These are phyloP conservation scores for Ploettnerulaceae sp. DNA, from an alignment of 2,329 filamentous ascomycete species.

Conservation along the genomic window DNA sequence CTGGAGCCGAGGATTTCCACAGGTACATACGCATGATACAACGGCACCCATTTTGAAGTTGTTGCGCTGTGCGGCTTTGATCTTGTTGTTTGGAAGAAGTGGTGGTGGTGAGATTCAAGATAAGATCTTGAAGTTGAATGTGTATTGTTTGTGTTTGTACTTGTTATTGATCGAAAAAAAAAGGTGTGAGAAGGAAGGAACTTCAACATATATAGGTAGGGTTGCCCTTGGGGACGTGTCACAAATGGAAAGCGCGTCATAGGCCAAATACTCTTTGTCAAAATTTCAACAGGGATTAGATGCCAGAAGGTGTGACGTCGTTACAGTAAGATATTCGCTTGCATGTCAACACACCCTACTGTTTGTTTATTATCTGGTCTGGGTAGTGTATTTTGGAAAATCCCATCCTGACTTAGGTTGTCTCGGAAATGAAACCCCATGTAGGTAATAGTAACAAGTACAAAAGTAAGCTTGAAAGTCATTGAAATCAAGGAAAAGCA, in stretches of 20 bases:
- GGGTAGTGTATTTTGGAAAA: too few species aligned
- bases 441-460: not conserved
- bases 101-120: slow-evolving; percentile 9
- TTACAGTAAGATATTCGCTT: not conserved
- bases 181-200: not conserved
- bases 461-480: not conserved
- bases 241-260: slow-evolving; percentile 6
- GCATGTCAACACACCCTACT: not conserved
- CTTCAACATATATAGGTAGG: slow-evolving; percentile 4
- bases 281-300: slow-evolving; percentile 1
- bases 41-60: slow-evolving; percentile 35
- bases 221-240: slow-evolving; percentile 2
- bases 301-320: slow-evolving; percentile 4
- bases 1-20: too few species aligned
- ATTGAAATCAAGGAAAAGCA: not conserved
- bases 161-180: not conserved
- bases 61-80: slow-evolving; percentile 19
- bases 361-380: too few species aligned
- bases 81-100: slow-evolving; percentile 8
- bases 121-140: slow-evolving; percentile 12
- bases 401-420: not conserved
- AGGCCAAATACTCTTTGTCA: not conserved
- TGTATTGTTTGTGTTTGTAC: slow-evolving; percentile 9
- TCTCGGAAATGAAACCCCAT: not conserved
- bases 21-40: too few species aligned